Evolutionary conservation across 2,329 filamentous ascomycete genomes (phyloP).

Genomic region (Microsporum canis): DNA sequence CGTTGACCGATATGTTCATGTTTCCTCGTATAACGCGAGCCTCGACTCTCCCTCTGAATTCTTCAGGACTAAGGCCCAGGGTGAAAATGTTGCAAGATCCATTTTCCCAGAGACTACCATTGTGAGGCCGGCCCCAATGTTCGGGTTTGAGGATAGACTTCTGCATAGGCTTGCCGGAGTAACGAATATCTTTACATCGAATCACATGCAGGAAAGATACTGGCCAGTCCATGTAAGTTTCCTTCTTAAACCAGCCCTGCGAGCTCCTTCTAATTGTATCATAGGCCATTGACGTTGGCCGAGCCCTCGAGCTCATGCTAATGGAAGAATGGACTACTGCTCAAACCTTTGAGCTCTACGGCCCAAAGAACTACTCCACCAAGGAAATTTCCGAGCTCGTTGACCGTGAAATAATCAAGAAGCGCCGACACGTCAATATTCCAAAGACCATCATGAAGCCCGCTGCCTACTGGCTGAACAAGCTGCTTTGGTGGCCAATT

Average conservation of each 20-base stretch:
- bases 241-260: not conserved
- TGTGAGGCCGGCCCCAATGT: conserved; percentile 84
- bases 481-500: conserved; percentile 76
- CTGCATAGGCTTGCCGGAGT: conserved; percentile 72
- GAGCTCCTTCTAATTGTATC: not conserved
- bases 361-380: conserved; percentile 84
- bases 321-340: conserved; percentile 82
- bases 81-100: conserved; percentile 70
- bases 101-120: conserved; percentile 97
- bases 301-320: conserved; percentile 78
- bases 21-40: conserved; percentile 87
- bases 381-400: conserved; percentile 77
- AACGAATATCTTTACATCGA: conserved; percentile 75
- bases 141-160: conserved; percentile 88
- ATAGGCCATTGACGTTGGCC: conserved; percentile 77
- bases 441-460: conserved; percentile 73
- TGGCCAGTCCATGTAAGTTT: conserved; percentile 72
- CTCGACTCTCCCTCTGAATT: conserved; percentile 73
- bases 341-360: conserved; percentile 89
- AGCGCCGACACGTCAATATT: conserved; percentile 80
- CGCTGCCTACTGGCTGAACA: conserved; percentile 62
- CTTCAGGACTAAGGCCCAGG: conserved; percentile 77
- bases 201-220: conserved; percentile 85
- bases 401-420: conserved; percentile 84
- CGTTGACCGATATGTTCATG: conserved; percentile 89